phyloP scores from a whole-genome alignment of 108 stramenopile species.

The Fistulifera pelliculosa region DNA sequence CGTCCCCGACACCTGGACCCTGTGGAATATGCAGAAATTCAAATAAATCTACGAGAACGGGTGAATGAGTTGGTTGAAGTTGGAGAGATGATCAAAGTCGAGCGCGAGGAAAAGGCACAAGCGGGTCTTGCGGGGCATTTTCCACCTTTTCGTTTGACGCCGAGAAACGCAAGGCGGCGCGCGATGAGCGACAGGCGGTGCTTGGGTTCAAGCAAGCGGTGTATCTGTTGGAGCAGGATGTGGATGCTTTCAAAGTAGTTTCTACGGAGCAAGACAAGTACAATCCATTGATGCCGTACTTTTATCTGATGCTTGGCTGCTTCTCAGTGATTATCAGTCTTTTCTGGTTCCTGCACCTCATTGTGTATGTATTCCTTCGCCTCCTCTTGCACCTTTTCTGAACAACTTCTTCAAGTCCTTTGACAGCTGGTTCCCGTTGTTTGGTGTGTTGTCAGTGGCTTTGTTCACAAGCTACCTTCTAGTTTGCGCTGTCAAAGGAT shows the following conservation, averaged over 20 bases:
- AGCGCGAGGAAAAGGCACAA: slow-evolving; percentile 35
- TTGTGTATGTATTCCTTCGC: slow-evolving; percentile 67
- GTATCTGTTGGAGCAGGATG: slow-evolving; percentile 73
- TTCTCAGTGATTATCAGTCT: slow-evolving; percentile 61
- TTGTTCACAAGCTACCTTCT: slow-evolving; percentile 89
- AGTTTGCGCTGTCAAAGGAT: slow-evolving; percentile 83
- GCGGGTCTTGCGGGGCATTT: slow-evolving; percentile 4
- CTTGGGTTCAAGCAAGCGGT: slow-evolving; percentile 86
- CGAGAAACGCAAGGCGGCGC: slow-evolving; percentile 43
- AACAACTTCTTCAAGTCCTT: slow-evolving; percentile 87
- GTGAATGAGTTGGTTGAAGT: slow-evolving; percentile 82
- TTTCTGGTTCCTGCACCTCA: slow-evolving; percentile 88
- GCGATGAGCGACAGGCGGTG: slow-evolving; percentile 56
- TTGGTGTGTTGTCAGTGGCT: slow-evolving; percentile 85
- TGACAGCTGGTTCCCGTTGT: slow-evolving; percentile 80
- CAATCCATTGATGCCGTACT: slow-evolving; percentile 85
- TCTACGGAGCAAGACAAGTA: slow-evolving; percentile 63
- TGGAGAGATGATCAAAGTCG: slow-evolving; percentile 79
- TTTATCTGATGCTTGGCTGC: slow-evolving; percentile 56
- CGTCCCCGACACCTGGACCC: slow-evolving; percentile 83
- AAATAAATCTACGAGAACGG: slow-evolving; percentile 65
- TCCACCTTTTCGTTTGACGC: slow-evolving; percentile 16
- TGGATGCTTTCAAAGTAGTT: slow-evolving; percentile 55
- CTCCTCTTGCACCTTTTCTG: slow-evolving; percentile 65
- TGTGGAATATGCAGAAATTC: slow-evolving; percentile 72